phyloP scores from a whole-genome alignment of 345 rosid genomes.

The Sisymbrium altissimum region DNA sequence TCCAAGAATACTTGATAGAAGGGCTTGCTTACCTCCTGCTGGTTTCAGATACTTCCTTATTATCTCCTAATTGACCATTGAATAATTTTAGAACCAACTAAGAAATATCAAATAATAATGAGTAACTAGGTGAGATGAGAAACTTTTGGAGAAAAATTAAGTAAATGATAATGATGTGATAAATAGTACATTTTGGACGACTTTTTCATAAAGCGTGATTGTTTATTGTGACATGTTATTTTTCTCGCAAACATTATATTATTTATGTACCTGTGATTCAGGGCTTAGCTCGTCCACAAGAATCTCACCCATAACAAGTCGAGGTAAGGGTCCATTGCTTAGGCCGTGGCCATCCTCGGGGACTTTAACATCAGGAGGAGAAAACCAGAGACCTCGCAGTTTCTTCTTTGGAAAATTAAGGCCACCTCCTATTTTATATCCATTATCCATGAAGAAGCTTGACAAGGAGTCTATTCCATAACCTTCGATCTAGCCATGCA shows the following conservation, averaged over 20 bases:
- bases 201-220: too few species aligned
- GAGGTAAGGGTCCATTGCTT: conserved; percentile 64
- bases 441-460: conserved; percentile 66
- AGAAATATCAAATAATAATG: not conserved
- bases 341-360: conserved; percentile 47
- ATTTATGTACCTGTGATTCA: conserved; percentile 74
- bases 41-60: conserved; percentile 54
- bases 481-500: conserved; percentile 33
- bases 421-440: conserved; percentile 59
- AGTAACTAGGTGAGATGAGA: not conserved
- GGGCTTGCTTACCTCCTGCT: conserved; percentile 53
- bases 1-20: conserved; percentile 77
- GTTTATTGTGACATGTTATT: too few species aligned
- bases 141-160: not conserved
- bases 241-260: too few species aligned
- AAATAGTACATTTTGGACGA: too few species aligned
- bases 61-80: conserved; percentile 50
- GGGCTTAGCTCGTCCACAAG: conserved; percentile 70
- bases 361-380: conserved; percentile 52
- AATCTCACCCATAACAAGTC: conserved; percentile 79
- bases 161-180: not conserved
- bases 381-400: conserved; percentile 69
- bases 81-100: not conserved
- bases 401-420: conserved; percentile 80
- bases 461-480: conserved; percentile 77